Evolutionary conservation across 1,139 yeast genomes (phyloP).

Genomic region (Sugiyamaella xylanicola): DNA sequence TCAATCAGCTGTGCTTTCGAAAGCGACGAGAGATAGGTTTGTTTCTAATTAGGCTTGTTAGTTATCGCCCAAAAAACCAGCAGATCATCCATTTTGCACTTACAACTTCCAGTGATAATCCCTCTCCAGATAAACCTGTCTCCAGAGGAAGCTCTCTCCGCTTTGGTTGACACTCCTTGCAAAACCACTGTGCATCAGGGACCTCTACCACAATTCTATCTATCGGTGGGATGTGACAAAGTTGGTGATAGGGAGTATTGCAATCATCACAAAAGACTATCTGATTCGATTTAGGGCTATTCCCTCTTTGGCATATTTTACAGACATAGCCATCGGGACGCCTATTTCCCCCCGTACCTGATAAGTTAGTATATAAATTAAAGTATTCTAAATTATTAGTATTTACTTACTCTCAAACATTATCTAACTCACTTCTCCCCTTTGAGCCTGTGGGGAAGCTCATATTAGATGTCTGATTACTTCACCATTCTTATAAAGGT

Average conservation of each 20-base stretch:
- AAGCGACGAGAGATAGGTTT: conserved; percentile 45
- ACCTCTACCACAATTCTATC: conserved; percentile 48
- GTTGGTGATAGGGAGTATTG: conserved; percentile 47
- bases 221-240: conserved; percentile 48
- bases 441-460: too few relatives aligned
- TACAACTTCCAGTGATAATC: conserved; percentile 41
- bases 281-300: conserved; percentile 45
- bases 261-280: conserved; percentile 50
- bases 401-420: conserved; percentile 17
- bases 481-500: too few relatives aligned
- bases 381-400: not conserved
- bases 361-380: not conserved
- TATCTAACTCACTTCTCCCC: too few relatives aligned
- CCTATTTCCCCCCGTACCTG: conserved; percentile 16
- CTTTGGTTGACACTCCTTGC: conserved; percentile 45
- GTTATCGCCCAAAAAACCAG: too few relatives aligned
- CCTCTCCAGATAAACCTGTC: conserved; percentile 45
- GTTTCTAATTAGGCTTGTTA: conserved; percentile 32
- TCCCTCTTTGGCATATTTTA: conserved; percentile 46
- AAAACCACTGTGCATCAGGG: conserved; percentile 51
- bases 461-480: too few relatives aligned
- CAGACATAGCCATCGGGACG: conserved; percentile 43
- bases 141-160: conserved; percentile 44
- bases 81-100: too few relatives aligned
- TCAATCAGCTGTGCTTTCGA: conserved; percentile 48